These are phyloP conservation scores for Sclerospora graminicola DNA, from an alignment of 352 stramenopile genomes.

Conservation along the genomic window DNA sequence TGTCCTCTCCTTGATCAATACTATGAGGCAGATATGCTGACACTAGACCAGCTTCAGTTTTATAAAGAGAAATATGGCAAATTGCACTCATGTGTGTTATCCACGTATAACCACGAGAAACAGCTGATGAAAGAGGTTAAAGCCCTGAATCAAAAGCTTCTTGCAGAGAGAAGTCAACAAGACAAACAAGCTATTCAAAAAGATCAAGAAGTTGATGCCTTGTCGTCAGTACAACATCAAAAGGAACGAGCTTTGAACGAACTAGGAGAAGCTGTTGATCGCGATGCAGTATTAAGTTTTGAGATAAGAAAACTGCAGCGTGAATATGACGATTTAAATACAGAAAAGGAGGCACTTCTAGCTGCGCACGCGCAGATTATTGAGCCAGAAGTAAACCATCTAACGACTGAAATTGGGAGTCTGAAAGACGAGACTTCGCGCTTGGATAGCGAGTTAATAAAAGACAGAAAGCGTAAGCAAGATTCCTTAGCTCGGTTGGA, in stretches of 20 bases:
- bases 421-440: conserved; percentile 62
- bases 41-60: conserved; percentile 63
- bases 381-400: conserved; percentile 74
- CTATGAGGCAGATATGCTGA: conserved; percentile 78
- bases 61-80: conserved; percentile 75
- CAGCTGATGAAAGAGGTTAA: conserved; percentile 72
- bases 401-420: conserved; percentile 56
- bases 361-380: conserved; percentile 61
- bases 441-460: conserved; percentile 57
- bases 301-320: conserved; percentile 83
- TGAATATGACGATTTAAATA: conserved; percentile 61
- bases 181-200: conserved; percentile 77
- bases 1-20: conserved; percentile 78
- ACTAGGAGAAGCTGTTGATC: conserved; percentile 61
- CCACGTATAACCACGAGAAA: conserved; percentile 80
- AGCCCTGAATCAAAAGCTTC: conserved; percentile 71
- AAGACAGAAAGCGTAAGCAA: conserved; percentile 51
- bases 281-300: conserved; percentile 76
- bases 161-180: conserved; percentile 85
- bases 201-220: conserved; percentile 62
- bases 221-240: conserved; percentile 66
- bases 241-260: conserved; percentile 74
- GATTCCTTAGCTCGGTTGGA: conserved; percentile 53
- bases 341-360: conserved; percentile 65
- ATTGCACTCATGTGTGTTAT: conserved; percentile 56